Percentiles rank a stretch among this genome's conserved stretches.
Conservation (phyloP, 495 filamentous ascomycete genomes). For the Letharia columbiana region DNA sequence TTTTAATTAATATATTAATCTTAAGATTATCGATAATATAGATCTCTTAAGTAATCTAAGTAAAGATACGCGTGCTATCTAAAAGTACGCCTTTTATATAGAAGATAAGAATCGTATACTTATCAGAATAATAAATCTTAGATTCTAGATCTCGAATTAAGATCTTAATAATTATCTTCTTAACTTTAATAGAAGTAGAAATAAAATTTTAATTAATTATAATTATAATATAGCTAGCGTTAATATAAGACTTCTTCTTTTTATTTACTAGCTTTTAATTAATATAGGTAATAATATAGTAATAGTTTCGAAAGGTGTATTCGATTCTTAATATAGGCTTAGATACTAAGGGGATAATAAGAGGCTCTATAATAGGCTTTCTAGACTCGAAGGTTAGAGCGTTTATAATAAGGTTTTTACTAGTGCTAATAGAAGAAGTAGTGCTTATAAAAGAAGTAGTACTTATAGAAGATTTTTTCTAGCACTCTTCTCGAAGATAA, state of each 20-base stretch:
- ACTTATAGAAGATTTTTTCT: not conserved
- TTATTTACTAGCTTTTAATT: not conserved
- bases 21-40: constrained; percentile 4
- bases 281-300: not conserved
- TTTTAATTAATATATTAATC: constrained; percentile 2
- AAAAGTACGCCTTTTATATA: not conserved
- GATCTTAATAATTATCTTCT: not conserved
- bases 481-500: not conserved
- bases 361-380: not conserved
- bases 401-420: not conserved
- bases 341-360: not conserved
- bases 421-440: too few relatives aligned
- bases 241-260: not conserved
- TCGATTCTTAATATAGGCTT: not conserved
- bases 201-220: not conserved
- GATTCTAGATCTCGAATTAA: not conserved
- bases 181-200: not conserved
- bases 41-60: not conserved
- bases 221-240: not conserved
- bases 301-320: not conserved
- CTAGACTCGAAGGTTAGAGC: not conserved
- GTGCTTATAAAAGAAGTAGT: too few relatives aligned
- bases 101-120: not conserved
- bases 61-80: not conserved
- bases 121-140: not conserved